Evolutionary conservation across 2,329 filamentous ascomycete genomes (phyloP), one percentile per base, ranked within the genome.

Genomic region (Decorospora gaudefroyi): DNA sequence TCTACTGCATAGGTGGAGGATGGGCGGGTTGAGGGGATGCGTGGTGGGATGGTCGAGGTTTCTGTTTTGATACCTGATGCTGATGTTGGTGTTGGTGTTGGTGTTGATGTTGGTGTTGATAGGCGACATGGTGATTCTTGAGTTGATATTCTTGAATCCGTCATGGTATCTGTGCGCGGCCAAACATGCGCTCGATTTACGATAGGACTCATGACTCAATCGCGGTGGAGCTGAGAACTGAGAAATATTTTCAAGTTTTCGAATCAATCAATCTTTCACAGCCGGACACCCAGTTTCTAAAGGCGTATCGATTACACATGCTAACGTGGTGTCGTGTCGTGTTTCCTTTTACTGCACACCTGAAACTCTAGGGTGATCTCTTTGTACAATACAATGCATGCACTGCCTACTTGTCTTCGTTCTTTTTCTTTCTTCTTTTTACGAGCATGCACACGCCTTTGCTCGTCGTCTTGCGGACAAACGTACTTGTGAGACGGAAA

Each of bases 301-400:
- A n/a, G n/a, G n/a, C n/a, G n/a, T n/a, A n/a, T n/a, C n/a, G 10
- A 19, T 37, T 43, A 37, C 18, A 23, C 26, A 30, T n/a, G 16
- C 18, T 32, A 34, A 43, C 6, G 31, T 18, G 15, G n/a, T 31
- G 19, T 27, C 21, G n/a, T n/a, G n/a, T n/a, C n/a, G n/a, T n/a
- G n/a, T n/a, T n/a, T n/a, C n/a, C n/a, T n/a, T n/a, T n/a, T n/a
- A 37, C 30, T 16, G 17, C 18, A 29, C 13, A 18, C 15, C 11
- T 43, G 40, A 43, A 37, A 43, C 40, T n/a, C n/a, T n/a, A n/a
- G n/a, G n/a, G n/a, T n/a, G n/a, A n/a, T n/a, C n/a, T 26, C 40
- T 36, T 43, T 43, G 40, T 43, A 36, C 15, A 36, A 31, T 37
- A 37, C 19, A 43, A 43, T 16, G 33, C 15, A 13, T 37, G 25